Evolutionary conservation across 495 filamentous ascomycete species (phyloP).

Genomic region (Extremus antarcticus): DNA sequence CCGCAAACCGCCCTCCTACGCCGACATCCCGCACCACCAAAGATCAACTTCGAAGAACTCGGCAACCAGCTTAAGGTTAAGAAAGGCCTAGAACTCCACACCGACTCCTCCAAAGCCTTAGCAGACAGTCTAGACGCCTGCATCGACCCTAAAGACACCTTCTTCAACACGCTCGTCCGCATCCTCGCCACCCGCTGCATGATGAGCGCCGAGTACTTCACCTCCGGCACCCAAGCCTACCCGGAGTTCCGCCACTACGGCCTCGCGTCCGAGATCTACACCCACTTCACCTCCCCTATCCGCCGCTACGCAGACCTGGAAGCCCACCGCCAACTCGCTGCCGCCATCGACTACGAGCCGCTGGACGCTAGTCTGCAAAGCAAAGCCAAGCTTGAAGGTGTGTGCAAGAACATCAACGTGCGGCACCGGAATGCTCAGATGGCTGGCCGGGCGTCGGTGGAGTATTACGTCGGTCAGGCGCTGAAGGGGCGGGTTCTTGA

Average conservation of each 20-base stretch:
- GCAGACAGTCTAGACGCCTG: conserved; percentile 84
- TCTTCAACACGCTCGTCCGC: conserved; percentile 96
- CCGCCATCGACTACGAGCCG: conserved; percentile 84
- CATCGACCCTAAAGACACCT: conserved; percentile 71
- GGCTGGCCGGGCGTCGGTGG: conserved; percentile 82
- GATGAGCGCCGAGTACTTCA: conserved; percentile 98
- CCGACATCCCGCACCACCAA: conserved; percentile 81
- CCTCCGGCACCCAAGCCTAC: conserved; percentile 79
- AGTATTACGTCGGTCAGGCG: conserved; percentile 95
- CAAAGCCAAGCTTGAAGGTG: conserved; percentile 72
- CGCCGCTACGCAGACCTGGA: conserved; percentile 91
- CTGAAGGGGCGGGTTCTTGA: conserved; percentile 71
- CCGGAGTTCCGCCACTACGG: conserved; percentile 96
- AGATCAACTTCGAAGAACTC: conserved; percentile 91
- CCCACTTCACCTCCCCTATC: conserved; percentile 95
- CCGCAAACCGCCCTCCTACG: conserved; percentile 91
- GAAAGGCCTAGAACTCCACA: conserved; percentile 62
- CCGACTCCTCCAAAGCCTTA: conserved; percentile 77
- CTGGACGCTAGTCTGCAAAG: conserved; percentile 64
- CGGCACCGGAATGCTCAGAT: conserved; percentile 94
- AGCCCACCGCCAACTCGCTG: conserved; percentile 87
- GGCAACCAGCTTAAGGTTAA: conserved; percentile 79
- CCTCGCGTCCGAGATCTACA: conserved; percentile 91
- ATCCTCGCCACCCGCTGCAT: conserved; percentile 98
- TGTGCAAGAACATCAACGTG: conserved; percentile 96